Conservation (phyloP, 345 rosid genomes). For the Salix arbutifolia region DNA sequence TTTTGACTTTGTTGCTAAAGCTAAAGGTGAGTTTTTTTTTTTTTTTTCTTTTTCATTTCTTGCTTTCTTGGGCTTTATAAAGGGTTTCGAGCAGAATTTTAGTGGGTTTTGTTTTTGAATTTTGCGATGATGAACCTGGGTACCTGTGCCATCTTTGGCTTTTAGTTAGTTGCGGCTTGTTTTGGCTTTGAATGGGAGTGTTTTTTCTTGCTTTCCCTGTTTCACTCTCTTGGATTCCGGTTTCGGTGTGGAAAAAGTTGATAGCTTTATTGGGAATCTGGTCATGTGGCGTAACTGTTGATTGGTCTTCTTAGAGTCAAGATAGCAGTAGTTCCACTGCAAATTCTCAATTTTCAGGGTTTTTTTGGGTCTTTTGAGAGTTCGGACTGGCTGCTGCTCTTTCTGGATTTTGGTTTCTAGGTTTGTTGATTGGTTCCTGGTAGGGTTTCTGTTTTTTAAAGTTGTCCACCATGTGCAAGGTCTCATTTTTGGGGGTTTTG, state of each 20-base stretch:
- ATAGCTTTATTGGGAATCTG: neutral
- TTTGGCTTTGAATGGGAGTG: neutral
- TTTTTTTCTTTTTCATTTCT: neutral
- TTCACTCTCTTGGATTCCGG: conserved; percentile 2
- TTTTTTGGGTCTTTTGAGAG: neutral
- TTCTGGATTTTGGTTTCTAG: neutral
- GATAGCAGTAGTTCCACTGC: neutral
- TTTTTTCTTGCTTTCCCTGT: neutral
- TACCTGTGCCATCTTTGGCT: neutral
- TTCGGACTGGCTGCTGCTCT: neutral
- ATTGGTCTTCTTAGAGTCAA: neutral
- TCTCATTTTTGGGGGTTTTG: neutral
- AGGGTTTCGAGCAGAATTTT: neutral
- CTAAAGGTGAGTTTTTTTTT: neutral
- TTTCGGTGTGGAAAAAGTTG: neutral
- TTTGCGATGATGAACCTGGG: neutral
- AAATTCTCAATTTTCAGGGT: neutral
- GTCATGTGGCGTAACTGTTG: neutral
- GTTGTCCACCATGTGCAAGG: neutral
- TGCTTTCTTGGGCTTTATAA: neutral
- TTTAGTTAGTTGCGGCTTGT: neutral
- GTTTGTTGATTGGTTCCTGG: neutral
- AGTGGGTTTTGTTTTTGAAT: neutral
- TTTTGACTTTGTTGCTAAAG: neutral
- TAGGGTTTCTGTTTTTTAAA: neutral